Evolutionary conservation across 148 eudicot genomes (phyloP).

Genomic region (Dysphania ambrosioides): DNA sequence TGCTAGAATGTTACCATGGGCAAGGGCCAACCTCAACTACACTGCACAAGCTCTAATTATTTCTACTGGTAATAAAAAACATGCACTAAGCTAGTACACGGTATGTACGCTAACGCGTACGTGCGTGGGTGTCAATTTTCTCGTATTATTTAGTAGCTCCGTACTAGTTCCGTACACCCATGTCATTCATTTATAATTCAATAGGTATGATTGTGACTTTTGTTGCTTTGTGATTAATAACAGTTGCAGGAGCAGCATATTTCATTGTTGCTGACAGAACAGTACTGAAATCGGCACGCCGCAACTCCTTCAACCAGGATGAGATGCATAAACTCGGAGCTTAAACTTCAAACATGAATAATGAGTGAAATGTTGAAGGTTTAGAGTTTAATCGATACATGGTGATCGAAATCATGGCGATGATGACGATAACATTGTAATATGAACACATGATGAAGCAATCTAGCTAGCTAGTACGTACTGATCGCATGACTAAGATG

Average conservation of each 20-base stretch:
- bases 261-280: constrained; percentile 92
- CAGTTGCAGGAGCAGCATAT: constrained; percentile 76
- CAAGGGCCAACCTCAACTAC: constrained; percentile 74
- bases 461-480: too few species aligned
- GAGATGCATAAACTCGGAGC: constrained; percentile 19
- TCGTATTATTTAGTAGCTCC: too few species aligned
- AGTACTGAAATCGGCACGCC: constrained; percentile 63
- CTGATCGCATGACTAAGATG: too few species aligned
- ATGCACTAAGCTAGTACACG: too few species aligned
- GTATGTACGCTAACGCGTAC: too few species aligned
- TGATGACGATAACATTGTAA: too few species aligned
- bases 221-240: neutral
- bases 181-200: neutral
- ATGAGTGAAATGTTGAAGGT: too few species aligned
- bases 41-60: constrained; percentile 90
- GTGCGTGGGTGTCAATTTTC: neutral
- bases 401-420: too few species aligned
- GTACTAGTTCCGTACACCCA: too few species aligned
- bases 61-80: constrained; percentile 50
- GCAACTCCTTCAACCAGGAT: constrained; percentile 53
- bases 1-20: constrained; percentile 88
- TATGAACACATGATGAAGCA: neutral
- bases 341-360: too few species aligned
- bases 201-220: too few species aligned
- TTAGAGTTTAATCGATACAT: too few species aligned